A percentile compares a stretch with the other conserved stretches of the same genome.
phyloP scores from a whole-genome alignment of 345 rosid species.

The Gossypium herbaceum region DNA sequence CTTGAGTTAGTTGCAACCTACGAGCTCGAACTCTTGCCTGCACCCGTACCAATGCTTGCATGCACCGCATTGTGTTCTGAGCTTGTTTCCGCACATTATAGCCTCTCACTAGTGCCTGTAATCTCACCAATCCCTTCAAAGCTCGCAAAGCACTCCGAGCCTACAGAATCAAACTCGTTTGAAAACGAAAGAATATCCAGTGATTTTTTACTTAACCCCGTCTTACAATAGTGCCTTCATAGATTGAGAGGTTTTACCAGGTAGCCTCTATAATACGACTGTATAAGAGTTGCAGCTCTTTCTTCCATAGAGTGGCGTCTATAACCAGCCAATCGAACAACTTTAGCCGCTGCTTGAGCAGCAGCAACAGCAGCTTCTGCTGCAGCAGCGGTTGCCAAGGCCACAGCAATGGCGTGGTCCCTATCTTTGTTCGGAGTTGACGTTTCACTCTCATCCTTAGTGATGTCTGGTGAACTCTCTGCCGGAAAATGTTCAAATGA shows the following conservation, averaged over 20 bases:
- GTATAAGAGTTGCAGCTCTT: slow-evolving; percentile 80
- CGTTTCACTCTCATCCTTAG: slow-evolving; percentile 53
- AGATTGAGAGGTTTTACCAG: slow-evolving; percentile 38
- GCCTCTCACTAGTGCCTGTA: slow-evolving; percentile 96
- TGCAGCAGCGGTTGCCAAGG: slow-evolving; percentile 87
- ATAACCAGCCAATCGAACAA: slow-evolving; percentile 79
- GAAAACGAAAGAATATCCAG: too few relatives aligned
- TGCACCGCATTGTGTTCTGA: slow-evolving; percentile 91
- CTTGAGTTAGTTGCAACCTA: slow-evolving; percentile 56
- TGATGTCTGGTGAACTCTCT: slow-evolving; percentile 76
- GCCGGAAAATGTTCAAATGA: slow-evolving; percentile 82
- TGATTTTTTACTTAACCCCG: too few relatives aligned
- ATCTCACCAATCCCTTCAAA: slow-evolving; percentile 83
- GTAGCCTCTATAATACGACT: slow-evolving; percentile 81
- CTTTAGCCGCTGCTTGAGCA: slow-evolving; percentile 93
- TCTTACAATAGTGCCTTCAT: too few relatives aligned
- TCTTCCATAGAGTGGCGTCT: slow-evolving; percentile 74
- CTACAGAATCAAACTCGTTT: slow-evolving; percentile 27
- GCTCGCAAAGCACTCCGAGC: slow-evolving; percentile 94
- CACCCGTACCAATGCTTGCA: slow-evolving; percentile 94
- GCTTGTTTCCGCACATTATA: slow-evolving; percentile 94
- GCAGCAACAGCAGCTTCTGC: slow-evolving; percentile 95
- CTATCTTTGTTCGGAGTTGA: slow-evolving; percentile 55
- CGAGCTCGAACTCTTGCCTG: slow-evolving; percentile 87
- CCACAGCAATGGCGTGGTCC: slow-evolving; percentile 79